Evolutionary conservation across 2,329 filamentous ascomycete genomes (phyloP), one percentile per base, ranked within the genome.

Genomic region (Penicillium sp.): DNA sequence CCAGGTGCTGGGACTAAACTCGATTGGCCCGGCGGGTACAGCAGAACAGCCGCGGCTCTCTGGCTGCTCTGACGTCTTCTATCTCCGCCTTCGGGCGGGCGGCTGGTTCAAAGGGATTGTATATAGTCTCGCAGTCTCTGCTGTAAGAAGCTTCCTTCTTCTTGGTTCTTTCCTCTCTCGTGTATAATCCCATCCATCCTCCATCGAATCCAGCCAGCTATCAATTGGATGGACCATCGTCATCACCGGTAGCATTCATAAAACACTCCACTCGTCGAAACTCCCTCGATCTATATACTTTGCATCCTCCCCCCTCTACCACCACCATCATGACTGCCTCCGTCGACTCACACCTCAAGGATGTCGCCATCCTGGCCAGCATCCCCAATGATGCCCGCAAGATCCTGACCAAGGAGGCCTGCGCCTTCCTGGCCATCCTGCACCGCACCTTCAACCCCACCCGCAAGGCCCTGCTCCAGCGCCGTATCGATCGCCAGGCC

Each of bases 361-460:
- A 92, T 78, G 93, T 97, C 73, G 87, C 88, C 78, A 86, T 98
- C 83, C 88, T 92, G 71, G 94, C 92, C 72, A 78, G 85, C 62
- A 81, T 98, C 73, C 87, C 87, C 72, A 87, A 94, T 60, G 82
- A 89, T 69, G 89, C 93, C 77, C 87, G 87, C 81, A 94, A 96
- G 84, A 96, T 99, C 76, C 86, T 98, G 66, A 96, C 88, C 63
- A 94, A 92, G 69, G 86, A 96, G 66, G 94, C 94, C 56, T 88
- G 91, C 65, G 90, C 92, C 63, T 99, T 98, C 83, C 87, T 99
- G 61, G 91, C 94, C 39, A 88, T 97, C 65, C 87, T 99, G 71
- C 95, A 99, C 82, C 89, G 94, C 74, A 92, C 92, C 65, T 98
- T 98, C 85, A 96, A 98, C 78, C 81, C 78, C 64, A 94, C 89